phyloP scores from a whole-genome alignment of 176 grass and related monocot genomes.

The Zoysia pacifica region DNA sequence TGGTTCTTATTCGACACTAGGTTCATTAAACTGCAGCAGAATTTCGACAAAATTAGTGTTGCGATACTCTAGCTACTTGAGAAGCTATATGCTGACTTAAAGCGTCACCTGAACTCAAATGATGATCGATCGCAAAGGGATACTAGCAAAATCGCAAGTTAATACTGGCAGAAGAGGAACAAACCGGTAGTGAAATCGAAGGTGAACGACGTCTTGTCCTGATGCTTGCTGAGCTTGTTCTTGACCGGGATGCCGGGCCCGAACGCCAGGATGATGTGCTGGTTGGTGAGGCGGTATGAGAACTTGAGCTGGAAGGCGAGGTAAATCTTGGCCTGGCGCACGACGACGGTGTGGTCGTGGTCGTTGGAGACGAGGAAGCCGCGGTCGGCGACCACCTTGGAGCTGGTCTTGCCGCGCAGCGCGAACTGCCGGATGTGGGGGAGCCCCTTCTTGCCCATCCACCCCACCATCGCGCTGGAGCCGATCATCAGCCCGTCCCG shows the following conservation, averaged over 20 bases:
- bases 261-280: constrained; percentile 77
- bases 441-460: constrained; percentile 75
- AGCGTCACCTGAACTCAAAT: background rate
- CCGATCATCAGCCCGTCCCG: constrained; percentile 82
- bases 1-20: background rate
- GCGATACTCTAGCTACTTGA: background rate
- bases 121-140: background rate
- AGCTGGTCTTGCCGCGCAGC: constrained; percentile 53
- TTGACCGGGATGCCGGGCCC: constrained; percentile 57
- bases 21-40: background rate
- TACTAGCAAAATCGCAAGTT: background rate
- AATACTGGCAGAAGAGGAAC: background rate
- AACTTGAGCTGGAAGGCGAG: constrained; percentile 74
- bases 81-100: background rate
- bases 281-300: constrained; percentile 55
- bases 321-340: constrained; percentile 86
- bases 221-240: constrained; percentile 62
- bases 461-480: constrained; percentile 85
- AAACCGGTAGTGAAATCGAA: constrained; percentile 90
- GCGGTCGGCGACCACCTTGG: constrained; percentile 59
- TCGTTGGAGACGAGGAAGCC: constrained; percentile 69
- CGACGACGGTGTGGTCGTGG: constrained; percentile 58
- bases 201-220: constrained; percentile 73
- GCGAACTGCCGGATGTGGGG: constrained; percentile 69
- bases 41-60: background rate